Base-by-base conservation (phyloP, 495 filamentous ascomycete genomes). In the Geoglossum glabrum region DNA sequence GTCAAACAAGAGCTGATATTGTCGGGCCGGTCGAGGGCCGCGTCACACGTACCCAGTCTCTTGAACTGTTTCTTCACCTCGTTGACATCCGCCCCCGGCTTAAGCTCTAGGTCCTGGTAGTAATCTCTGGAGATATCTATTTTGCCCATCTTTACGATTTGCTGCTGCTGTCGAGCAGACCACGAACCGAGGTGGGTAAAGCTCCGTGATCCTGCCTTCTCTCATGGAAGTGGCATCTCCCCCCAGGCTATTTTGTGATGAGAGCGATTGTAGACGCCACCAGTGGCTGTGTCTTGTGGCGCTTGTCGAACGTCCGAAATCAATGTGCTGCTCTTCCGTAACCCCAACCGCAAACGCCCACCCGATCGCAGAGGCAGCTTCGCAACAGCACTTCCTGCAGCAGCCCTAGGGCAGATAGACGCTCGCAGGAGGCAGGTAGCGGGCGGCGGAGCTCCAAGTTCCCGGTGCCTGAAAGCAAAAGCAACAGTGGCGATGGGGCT, bases 31-130 rank as follows among this genome's bases (percentile, higher is more conserved):
- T 40, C 25, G 55, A 25, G 38, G 57, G 21, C 25, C 45, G 30
- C 21, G 54, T 17, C 23, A 10, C 45, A 61, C 73, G 57, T 71
- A 88, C 85, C 86, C 63, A 94, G 75, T 69, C 87, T 89, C 63
- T 80, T 78, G 71, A 88, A 96, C 63, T 88, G 84, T 70, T 81
- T 89, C 69, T 87, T 92, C 63, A 95, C 79, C 38, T 92, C 86
- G 3, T 78, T 76, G 3, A 74, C 62, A 60, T 83, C 79, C 36
- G 84, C 85, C 58, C 70, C 73, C 8, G 78, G 67, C 0, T 73
- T 63, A 11, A 94, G 66, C 54, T 84, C 85, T 31, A 95, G 75
- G 70, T 94, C 89, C 45, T 79, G 79, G 69, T 95, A 95, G 73
- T 94, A 95, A 69, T 95, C 82, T 64, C 78, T 76, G 59, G 75